These are phyloP conservation scores for Bipolaris sorokiniana DNA, from an alignment of 2,329 filamentous ascomycete species.

Conservation along the genomic window DNA sequence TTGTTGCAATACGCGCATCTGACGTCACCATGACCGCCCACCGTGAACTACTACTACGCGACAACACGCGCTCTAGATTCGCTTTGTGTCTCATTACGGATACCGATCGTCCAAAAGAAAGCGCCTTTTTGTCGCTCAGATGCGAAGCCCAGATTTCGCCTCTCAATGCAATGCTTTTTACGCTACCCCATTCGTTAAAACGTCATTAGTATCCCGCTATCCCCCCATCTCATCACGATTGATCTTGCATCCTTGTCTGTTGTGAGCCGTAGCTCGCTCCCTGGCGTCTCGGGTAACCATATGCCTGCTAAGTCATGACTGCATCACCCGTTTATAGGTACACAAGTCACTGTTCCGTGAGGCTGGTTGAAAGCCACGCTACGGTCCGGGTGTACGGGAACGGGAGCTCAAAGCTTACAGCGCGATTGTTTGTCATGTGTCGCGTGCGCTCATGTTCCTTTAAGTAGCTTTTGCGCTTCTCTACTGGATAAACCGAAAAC, in stretches of 20 bases:
- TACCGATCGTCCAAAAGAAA: slow-evolving; percentile 16
- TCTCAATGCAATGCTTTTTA: slow-evolving; percentile 16
- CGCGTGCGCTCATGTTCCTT: slow-evolving; percentile 22
- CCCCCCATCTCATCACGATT: slow-evolving; percentile 16
- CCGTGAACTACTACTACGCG: slow-evolving; percentile 15
- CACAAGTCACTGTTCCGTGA: neutral
- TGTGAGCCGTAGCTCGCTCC: slow-evolving; percentile 10
- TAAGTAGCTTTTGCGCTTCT: slow-evolving; percentile 58
- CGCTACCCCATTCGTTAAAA: slow-evolving; percentile 12
- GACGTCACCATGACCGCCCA: slow-evolving; percentile 39
- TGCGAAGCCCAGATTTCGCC: slow-evolving; percentile 16
- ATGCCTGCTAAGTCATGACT: slow-evolving; percentile 4
- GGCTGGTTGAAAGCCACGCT: neutral
- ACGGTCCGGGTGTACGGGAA: neutral
- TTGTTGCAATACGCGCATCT: slow-evolving; percentile 23
- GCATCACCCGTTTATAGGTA: slow-evolving; percentile 4
- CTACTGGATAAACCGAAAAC: slow-evolving; percentile 63
- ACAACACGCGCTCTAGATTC: slow-evolving; percentile 23
- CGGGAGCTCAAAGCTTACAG: neutral
- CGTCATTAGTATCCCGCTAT: slow-evolving; percentile 15
- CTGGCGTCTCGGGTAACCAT: slow-evolving; percentile 3
- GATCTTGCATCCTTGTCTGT: slow-evolving; percentile 7
- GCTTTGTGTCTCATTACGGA: slow-evolving; percentile 6
- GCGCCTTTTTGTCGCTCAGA: slow-evolving; percentile 11
- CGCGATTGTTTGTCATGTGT: neutral